Conservation (phyloP, 2,329 filamentous ascomycete genomes). For the Paraphaeosphaeria sporulosa region DNA sequence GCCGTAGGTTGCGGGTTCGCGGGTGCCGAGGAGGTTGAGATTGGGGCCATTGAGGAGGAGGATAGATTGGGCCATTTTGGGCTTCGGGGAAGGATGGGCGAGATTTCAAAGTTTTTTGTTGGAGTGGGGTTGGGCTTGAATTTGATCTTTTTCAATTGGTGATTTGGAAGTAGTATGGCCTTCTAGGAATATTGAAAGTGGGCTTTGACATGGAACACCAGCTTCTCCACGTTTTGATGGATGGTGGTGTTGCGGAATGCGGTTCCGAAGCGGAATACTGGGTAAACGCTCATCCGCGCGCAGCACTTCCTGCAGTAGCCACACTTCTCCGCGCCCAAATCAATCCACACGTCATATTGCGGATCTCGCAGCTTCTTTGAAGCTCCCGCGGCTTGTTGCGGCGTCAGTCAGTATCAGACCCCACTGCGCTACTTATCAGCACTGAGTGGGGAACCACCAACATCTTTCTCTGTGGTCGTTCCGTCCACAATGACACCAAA, state of each 20-base stretch:
- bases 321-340: slow-evolving; percentile 5
- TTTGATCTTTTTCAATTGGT: too few species aligned
- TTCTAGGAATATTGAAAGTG: not conserved
- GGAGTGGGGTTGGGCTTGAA: too few species aligned
- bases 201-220: not conserved
- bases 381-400: not conserved
- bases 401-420: not conserved
- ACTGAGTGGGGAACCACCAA: not conserved
- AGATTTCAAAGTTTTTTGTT: not conserved
- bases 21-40: slow-evolving; percentile 78
- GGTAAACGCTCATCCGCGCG: slow-evolving; percentile 12
- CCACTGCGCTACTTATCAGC: not conserved
- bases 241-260: slow-evolving; percentile 1
- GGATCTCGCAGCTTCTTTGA: slow-evolving; percentile 1
- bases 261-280: slow-evolving; percentile 12
- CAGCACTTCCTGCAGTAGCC: slow-evolving; percentile 1
- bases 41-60: slow-evolving; percentile 84
- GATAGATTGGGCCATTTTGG: slow-evolving; percentile 50
- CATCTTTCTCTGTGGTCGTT: not conserved
- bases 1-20: slow-evolving; percentile 78
- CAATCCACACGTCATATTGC: slow-evolving; percentile 6
- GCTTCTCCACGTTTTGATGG: not conserved
- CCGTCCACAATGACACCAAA: slow-evolving; percentile 10
- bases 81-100: not conserved
- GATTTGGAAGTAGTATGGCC: not conserved